Evolutionary conservation across 2,329 filamentous ascomycete genomes (phyloP).

Genomic region (Ophiostoma novo-ulmi): DNA sequence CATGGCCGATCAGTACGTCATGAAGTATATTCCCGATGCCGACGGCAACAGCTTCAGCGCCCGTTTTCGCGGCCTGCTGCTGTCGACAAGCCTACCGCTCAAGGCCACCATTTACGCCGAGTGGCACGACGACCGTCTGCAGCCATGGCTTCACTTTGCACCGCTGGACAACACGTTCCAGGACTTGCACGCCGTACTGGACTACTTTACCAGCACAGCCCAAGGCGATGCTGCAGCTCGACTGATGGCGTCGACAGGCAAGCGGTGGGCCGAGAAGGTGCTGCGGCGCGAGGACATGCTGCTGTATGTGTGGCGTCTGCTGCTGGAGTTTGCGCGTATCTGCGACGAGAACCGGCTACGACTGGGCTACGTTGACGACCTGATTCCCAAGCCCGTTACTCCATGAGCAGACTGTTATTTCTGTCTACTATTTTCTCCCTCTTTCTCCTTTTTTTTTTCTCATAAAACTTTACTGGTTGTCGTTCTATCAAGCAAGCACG

Average conservation of each 20-base stretch:
- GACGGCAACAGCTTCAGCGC: constrained; percentile 64
- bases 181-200: constrained; percentile 60
- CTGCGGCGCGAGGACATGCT: constrained; percentile 61
- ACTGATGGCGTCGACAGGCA: constrained; percentile 55
- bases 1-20: constrained; percentile 47
- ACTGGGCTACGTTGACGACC: constrained; percentile 43
- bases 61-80: constrained; percentile 59
- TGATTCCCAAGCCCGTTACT: constrained; percentile 26
- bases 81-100: constrained; percentile 59
- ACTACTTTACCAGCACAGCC: constrained; percentile 53
- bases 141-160: constrained; percentile 67
- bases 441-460: neutral
- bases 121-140: constrained; percentile 67
- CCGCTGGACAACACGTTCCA: constrained; percentile 64
- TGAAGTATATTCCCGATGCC: constrained; percentile 64
- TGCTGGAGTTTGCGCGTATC: constrained; percentile 54
- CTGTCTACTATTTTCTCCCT: neutral
- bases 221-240: constrained; percentile 52
- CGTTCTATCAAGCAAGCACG: neutral
- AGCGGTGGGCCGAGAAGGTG: constrained; percentile 57
- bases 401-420: neutral
- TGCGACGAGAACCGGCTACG: constrained; percentile 42
- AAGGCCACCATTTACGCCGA: constrained; percentile 69
- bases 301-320: constrained; percentile 58
- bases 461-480: neutral